These are phyloP conservation scores for Hypoxylon sp. DNA, from an alignment of 2,329 filamentous ascomycete species.

Conservation along the genomic window DNA sequence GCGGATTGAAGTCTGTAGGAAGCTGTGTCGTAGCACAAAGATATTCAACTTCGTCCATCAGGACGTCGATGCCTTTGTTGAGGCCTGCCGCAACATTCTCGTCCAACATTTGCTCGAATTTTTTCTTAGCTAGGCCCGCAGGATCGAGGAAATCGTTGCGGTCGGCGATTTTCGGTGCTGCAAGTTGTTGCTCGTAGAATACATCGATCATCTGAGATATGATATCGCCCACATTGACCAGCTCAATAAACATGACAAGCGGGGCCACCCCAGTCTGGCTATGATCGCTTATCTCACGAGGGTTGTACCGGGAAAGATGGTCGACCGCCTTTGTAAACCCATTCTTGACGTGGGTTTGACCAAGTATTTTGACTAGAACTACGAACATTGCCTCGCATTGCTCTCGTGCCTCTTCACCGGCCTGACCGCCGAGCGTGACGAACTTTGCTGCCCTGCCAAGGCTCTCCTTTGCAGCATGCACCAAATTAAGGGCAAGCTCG, in stretches of 20 bases:
- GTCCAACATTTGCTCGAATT: conserved; percentile 98
- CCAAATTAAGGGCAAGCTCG: conserved; percentile 90
- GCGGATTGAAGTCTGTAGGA: conserved; percentile 91
- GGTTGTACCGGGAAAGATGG: conserved; percentile 92
- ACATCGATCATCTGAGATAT: conserved; percentile 99
- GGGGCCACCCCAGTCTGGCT: conserved; percentile 84
- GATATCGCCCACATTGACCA: conserved; percentile 97
- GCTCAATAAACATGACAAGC: conserved; percentile 93
- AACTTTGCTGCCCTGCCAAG: conserved; percentile 89
- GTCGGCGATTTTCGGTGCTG: conserved; percentile 85
- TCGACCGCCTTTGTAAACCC: conserved; percentile 94
- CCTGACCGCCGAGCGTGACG: conserved; percentile 82
- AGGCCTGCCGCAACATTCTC: conserved; percentile 95
- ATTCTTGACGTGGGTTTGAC: conserved; percentile 87
- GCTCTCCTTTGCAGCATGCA: conserved; percentile 89
- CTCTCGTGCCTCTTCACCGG: conserved; percentile 85
- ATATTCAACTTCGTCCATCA: conserved; percentile 99
- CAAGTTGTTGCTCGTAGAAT: conserved; percentile 96
- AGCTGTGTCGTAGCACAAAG: conserved; percentile 89
- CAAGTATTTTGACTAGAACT: conserved; percentile 84
- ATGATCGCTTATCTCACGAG: conserved; percentile 82
- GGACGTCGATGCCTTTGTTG: conserved; percentile 97
- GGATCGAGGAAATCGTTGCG: conserved; percentile 95
- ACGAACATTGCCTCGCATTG: conserved; percentile 95
- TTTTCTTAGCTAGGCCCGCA: conserved; percentile 94